Percentiles rank a stretch among this genome's conserved stretches.
Conservation (phyloP, 2,329 filamentous ascomycete species). For the Fusarium denticulatum region DNA sequence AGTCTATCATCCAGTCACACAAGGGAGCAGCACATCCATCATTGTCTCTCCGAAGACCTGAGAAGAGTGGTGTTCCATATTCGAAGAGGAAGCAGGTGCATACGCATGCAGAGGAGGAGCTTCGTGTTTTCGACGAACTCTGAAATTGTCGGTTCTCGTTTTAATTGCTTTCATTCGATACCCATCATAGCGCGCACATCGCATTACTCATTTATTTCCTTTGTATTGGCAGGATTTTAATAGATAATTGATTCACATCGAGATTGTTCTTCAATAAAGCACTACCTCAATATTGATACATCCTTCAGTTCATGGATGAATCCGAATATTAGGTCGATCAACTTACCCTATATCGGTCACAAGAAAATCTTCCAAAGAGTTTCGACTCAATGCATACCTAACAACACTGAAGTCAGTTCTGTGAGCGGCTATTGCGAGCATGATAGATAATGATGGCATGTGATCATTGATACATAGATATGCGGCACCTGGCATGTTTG, state of each 20-base stretch:
- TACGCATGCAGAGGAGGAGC: constrained; percentile 48
- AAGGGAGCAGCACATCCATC: constrained; percentile 37
- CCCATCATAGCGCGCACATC: constrained; percentile 13
- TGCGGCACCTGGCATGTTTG: no score
- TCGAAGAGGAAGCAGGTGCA: constrained; percentile 42
- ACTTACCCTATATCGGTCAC: not conserved
- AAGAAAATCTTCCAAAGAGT: not conserved
- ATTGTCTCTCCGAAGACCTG: constrained; percentile 30
- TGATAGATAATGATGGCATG: not conserved
- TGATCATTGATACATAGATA: not conserved
- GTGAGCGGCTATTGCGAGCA: not conserved
- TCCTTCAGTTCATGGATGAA: not conserved
- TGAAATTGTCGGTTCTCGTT: constrained; percentile 38
- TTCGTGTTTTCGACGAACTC: constrained; percentile 60
- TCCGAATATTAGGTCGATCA: not conserved
- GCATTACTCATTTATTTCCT: not conserved
- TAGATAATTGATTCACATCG: not conserved
- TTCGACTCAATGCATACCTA: not conserved
- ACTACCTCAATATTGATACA: not conserved
- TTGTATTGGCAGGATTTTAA: not conserved
- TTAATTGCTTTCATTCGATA: constrained; percentile 10
- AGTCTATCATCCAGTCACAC: constrained; percentile 37
- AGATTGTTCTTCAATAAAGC: not conserved
- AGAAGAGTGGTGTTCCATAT: constrained; percentile 36
- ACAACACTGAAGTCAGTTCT: not conserved